Percentiles rank a stretch among this genome's conserved stretches.
Conservation (phyloP, 495 filamentous ascomycete genomes). For the Penicillium samsonianum region DNA sequence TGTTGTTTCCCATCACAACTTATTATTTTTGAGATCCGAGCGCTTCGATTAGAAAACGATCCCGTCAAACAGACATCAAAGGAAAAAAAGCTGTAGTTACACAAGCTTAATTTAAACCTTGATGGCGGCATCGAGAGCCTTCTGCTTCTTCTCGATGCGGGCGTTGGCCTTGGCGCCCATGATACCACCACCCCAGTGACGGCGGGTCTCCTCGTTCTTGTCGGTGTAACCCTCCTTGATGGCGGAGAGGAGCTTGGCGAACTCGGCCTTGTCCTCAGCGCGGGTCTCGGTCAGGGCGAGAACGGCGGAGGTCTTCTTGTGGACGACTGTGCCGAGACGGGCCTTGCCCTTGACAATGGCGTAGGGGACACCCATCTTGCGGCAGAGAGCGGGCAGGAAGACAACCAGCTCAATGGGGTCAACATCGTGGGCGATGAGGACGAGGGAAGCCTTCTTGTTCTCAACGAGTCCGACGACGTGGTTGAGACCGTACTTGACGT, state of each 20-base stretch:
- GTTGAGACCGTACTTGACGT: slow-evolving; percentile 99
- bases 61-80: slow-evolving; percentile 32
- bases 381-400: slow-evolving; percentile 98
- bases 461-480: slow-evolving; percentile 99
- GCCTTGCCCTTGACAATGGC: slow-evolving; percentile 99
- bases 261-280: slow-evolving; percentile 95
- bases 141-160: slow-evolving; percentile 92
- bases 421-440: slow-evolving; percentile 98
- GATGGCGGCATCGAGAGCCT: slow-evolving; percentile 88
- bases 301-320: slow-evolving; percentile 99
- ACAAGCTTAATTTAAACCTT: slow-evolving; percentile 84
- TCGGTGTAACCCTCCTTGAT: slow-evolving; percentile 98
- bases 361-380: slow-evolving; percentile 99
- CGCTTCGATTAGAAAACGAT: slow-evolving; percentile 22
- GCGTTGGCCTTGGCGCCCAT: slow-evolving; percentile 98
- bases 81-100: slow-evolving; percentile 17
- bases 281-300: slow-evolving; percentile 95
- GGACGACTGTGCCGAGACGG: slow-evolving; percentile 95
- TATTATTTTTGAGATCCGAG: slow-evolving; percentile 28
- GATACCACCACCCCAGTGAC: slow-evolving; percentile 99
- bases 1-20: slow-evolving; percentile 25
- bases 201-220: slow-evolving; percentile 89
- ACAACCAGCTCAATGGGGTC: slow-evolving; percentile 99
- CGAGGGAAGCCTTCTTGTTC: slow-evolving; percentile 99
- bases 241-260: slow-evolving; percentile 91